phyloP scores from a whole-genome alignment of 106 monocot species.

The Dendrobium nobile region DNA sequence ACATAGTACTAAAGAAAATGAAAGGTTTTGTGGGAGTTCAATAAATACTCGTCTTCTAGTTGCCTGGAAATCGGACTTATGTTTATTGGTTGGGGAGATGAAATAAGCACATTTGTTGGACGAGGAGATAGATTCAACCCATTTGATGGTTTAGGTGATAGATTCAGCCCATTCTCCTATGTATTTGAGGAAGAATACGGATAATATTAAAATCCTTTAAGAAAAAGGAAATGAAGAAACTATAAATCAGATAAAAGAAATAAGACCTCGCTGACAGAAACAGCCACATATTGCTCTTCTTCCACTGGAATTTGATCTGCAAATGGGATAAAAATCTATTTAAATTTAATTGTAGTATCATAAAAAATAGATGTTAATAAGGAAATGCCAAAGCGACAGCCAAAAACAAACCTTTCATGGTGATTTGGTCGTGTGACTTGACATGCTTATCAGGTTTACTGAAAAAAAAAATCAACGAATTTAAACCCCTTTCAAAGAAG shows the following conservation, averaged over 20 bases:
- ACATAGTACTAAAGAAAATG: not conserved
- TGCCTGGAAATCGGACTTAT: not conserved
- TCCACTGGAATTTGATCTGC: conserved; percentile 41
- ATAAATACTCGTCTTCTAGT: conserved; percentile 9
- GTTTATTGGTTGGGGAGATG: conserved; percentile 2
- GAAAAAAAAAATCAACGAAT: conserved; percentile 1
- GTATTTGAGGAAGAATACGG: not conserved
- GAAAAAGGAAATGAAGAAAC: not conserved
- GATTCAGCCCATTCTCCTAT: not conserved
- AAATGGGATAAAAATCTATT: not conserved
- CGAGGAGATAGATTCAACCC: conserved; percentile 2
- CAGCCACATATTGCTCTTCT: conserved; percentile 37
- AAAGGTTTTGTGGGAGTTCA: not conserved
- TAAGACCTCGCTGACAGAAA: conserved; percentile 1
- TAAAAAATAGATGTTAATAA: not conserved
- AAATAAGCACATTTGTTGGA: conserved; percentile 5
- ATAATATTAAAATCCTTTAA: not conserved
- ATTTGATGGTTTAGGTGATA: not conserved
- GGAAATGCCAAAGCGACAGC: not conserved
- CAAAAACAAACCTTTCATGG: conserved; percentile 38
- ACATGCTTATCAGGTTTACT: conserved; percentile 56
- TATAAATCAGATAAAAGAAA: not conserved
- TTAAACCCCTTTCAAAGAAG: not conserved
- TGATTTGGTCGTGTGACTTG: conserved; percentile 60
- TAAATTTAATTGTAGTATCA: not conserved